Conservation (phyloP, 192 early-diverging fungal genomes). For the Mortierella claussenii region DNA sequence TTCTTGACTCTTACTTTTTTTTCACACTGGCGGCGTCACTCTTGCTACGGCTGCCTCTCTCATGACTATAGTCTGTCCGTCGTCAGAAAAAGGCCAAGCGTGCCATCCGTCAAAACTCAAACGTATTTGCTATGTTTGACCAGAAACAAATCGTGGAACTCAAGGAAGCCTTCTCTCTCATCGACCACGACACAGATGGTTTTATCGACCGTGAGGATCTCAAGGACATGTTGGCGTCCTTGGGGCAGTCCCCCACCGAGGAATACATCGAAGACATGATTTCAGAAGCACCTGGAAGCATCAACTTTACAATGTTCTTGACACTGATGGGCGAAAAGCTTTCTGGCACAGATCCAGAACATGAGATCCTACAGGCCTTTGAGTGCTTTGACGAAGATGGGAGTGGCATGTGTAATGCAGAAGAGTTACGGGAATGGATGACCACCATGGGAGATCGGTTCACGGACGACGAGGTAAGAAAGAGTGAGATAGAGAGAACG, state of each 20-base stretch:
- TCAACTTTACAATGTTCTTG: conserved; percentile 98
- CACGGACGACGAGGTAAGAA: conserved; percentile 84
- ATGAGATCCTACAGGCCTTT: conserved; percentile 92
- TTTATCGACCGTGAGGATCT: conserved; percentile 94
- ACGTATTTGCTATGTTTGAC: conserved; percentile 98
- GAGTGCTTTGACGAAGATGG: conserved; percentile 91
- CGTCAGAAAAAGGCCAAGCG: conserved; percentile 85
- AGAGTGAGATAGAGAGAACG: too few species aligned
- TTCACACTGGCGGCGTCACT: too few species aligned
- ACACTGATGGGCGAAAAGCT: conserved; percentile 96
- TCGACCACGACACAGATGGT: conserved; percentile 93
- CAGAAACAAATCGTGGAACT: conserved; percentile 95
- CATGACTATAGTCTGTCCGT: conserved; percentile 39
- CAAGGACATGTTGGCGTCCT: conserved; percentile 68
- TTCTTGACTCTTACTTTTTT: too few species aligned
- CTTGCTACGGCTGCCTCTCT: too few species aligned
- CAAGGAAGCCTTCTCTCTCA: conserved; percentile 96
- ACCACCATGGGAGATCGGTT: conserved; percentile 95
- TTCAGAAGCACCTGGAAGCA: conserved; percentile 84
- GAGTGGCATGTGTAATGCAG: conserved; percentile 82
- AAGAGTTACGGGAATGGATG: conserved; percentile 87
- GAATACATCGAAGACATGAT: conserved; percentile 92
- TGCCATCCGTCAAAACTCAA: conserved; percentile 93
- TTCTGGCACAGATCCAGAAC: conserved; percentile 90
- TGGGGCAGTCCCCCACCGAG: conserved; percentile 68